Evolutionary conservation across 208 protist genomes (phyloP), one percentile per base, ranked within the genome.

Genomic region (Leishmania aethiopica): DNA sequence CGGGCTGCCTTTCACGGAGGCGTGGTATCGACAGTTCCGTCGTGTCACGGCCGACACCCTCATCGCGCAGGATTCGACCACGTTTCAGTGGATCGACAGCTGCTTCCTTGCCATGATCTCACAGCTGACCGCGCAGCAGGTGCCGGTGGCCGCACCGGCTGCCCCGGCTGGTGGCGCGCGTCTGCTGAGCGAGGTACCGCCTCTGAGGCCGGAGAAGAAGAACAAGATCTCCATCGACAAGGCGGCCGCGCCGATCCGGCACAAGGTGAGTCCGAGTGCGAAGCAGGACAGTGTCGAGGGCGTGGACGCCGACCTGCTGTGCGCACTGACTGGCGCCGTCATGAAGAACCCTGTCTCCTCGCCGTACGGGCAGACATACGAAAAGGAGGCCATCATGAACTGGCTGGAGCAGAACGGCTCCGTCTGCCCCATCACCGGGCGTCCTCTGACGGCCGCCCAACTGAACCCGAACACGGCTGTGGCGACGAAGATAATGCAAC

Each of bases 321-420:
- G 96, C 77, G 92, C 93, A 45, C 87, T 98, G 76, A 97, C 94
- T 10, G 93, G 93, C 49, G 87, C 93, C 72, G 88, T 96, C 49
- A 97, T 98, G 96, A 98, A 98, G 91, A 92, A 94, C 74, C 96
- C 96, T 22, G 93, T 98, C 25, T 84, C 87, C 42, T 97, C 94
- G n/a, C 96, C 96, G 15, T 94, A 97, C 87, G 96, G 96, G 32
- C 92, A 97, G 79, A 96, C 92, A 28, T 98, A 92, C 83, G 96
- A 98, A 76, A 88, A 92, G 84, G 92, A 96, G 75, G 86, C 89
- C 19, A 97, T 98, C 74, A 79, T 96, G 73, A 84, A 78, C 69
- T 98, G 96, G 96, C 76, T 98, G 40, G 72, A 94, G 66, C 90
- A 98, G 84, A 96, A 96, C 85, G 96, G 96, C 77, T 93, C 92